phyloP scores from a whole-genome alignment of 2,329 filamentous ascomycete genomes.

The Rhynchosporium secalis region DNA sequence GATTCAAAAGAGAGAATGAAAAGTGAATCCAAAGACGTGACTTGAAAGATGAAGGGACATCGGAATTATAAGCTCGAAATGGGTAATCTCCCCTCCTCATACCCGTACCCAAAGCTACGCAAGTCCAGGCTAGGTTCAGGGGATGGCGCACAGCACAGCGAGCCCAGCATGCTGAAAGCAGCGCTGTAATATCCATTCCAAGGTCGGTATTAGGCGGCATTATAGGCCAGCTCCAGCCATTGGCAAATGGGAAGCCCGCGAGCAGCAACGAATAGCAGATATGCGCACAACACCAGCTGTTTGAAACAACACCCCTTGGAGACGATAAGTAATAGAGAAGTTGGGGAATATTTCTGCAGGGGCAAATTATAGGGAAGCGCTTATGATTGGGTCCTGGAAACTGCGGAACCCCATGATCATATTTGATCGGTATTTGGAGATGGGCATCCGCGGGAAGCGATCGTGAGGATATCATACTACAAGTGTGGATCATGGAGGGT shows the following conservation, averaged over 20 bases:
- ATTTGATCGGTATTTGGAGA: slow-evolving; percentile 2
- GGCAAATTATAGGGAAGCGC: not conserved
- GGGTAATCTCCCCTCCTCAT: slow-evolving; percentile 28
- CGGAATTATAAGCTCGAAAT: slow-evolving; percentile 33
- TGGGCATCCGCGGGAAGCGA: slow-evolving; percentile 3
- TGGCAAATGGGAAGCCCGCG: slow-evolving; percentile 33
- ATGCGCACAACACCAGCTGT: slow-evolving; percentile 21
- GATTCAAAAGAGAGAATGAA: slow-evolving; percentile 4
- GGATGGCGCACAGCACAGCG: slow-evolving; percentile 8
- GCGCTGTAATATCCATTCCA: not conserved
- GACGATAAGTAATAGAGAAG: slow-evolving; percentile 22
- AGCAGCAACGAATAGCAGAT: slow-evolving; percentile 30
- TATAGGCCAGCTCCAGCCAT: slow-evolving; percentile 1
- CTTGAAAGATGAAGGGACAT: slow-evolving; percentile 27
- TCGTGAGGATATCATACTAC: too few species aligned
- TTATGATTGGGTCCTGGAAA: slow-evolving; percentile 1
- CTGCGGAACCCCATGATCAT: slow-evolving; percentile 6
- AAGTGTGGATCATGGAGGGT: too few species aligned
- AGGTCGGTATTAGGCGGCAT: not conserved
- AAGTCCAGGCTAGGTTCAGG: slow-evolving; percentile 21
- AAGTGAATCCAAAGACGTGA: slow-evolving; percentile 6
- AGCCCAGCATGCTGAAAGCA: not conserved
- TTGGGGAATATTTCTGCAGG: slow-evolving; percentile 20
- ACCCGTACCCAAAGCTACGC: slow-evolving; percentile 26
- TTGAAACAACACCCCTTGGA: too few species aligned